A percentile compares a stretch with the other conserved stretches of the same genome.
Evolutionary conservation across 352 stramenopile species (phyloP).

Genomic region (Phytopythium mirpurense): DNA sequence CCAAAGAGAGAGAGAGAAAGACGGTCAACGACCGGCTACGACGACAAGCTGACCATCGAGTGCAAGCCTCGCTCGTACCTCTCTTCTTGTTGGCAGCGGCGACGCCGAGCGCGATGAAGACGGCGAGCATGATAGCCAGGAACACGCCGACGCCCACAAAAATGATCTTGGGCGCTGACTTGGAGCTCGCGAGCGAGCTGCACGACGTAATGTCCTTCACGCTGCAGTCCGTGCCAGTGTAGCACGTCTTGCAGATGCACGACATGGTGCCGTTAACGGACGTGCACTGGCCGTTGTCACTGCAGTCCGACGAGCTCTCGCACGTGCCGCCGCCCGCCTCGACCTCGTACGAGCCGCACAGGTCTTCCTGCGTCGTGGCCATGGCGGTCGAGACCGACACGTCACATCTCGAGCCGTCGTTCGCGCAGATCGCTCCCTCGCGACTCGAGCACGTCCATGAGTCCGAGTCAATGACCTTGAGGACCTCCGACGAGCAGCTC

Average conservation of each 20-base stretch:
- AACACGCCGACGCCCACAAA: slow-evolving; percentile 70
- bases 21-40: no score
- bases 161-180: slow-evolving; percentile 58
- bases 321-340: slow-evolving; percentile 60
- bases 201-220: slow-evolving; percentile 70
- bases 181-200: slow-evolving; percentile 53
- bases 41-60: no score
- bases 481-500: slow-evolving; percentile 36
- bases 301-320: slow-evolving; percentile 57
- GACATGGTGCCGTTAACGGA: slow-evolving; percentile 50
- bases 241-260: slow-evolving; percentile 74
- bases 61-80: slow-evolving; percentile 21
- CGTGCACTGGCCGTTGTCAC: slow-evolving; percentile 70
- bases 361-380: slow-evolving; percentile 68
- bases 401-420: slow-evolving; percentile 60
- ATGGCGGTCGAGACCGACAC: slow-evolving; percentile 39
- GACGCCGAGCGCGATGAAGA: slow-evolving; percentile 68
- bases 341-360: slow-evolving; percentile 71
- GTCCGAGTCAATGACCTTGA: slow-evolving; percentile 59
- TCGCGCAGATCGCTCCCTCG: slow-evolving; percentile 66
- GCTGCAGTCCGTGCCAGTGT: slow-evolving; percentile 71
- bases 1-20: no score
- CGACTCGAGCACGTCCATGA: slow-evolving; percentile 69
- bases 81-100: slow-evolving; percentile 67
- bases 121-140: slow-evolving; percentile 64